Base-by-base conservation (phyloP, 345 rosid genomes). In the Pelargonium nanum region DNA sequence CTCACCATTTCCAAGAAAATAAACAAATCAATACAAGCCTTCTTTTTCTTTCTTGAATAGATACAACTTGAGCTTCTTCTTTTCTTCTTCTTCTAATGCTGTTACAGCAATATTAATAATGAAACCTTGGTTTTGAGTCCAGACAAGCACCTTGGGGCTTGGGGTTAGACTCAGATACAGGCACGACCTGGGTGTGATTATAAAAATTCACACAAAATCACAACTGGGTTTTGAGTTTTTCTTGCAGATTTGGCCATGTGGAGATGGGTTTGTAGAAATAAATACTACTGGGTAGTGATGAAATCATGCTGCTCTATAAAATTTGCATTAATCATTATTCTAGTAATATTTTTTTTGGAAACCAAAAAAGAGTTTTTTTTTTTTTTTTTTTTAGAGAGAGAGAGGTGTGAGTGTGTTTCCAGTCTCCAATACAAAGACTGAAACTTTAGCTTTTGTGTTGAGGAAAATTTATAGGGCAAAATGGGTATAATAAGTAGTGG, bases 241-340 rank as follows among this genome's bases (percentile, higher is more conserved):
- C 74, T 81, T 53, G 81, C 72, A 83, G 78, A 68, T 68, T 77
- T 72, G 67, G 59, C 75, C 85, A 81, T 78, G 86, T 83, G 89
- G 79, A 69, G 66, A 66, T 74, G 71, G 70, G 62, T 79, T 53
- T 76, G 74, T 82, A 12, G 12, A 19, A 51, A 19, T 17, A 51
- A 51, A 1, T 78, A 76, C 81, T 83, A 81, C 77, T 59, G 67
- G 68, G 77, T 73, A 77, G 77, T 80, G 87, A 71, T 72, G 83
- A 82, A 77, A 80, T 78, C 83, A 80, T 80, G 78, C 72, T 57
- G 53, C 12, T 34, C 12, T 34, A n/a, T n/a, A n/a, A n/a, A n/a
- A n/a, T n/a, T n/a, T n/a, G n/a, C n/a, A n/a, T n/a, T n/a, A n/a
- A n/a, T 5, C 45, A 34, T 34, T 34, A 34, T 34, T 34, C 13